phyloP scores from a whole-genome alignment of 371 early-diverging fungal species.

The Lichtheimia corymbifera region DNA sequence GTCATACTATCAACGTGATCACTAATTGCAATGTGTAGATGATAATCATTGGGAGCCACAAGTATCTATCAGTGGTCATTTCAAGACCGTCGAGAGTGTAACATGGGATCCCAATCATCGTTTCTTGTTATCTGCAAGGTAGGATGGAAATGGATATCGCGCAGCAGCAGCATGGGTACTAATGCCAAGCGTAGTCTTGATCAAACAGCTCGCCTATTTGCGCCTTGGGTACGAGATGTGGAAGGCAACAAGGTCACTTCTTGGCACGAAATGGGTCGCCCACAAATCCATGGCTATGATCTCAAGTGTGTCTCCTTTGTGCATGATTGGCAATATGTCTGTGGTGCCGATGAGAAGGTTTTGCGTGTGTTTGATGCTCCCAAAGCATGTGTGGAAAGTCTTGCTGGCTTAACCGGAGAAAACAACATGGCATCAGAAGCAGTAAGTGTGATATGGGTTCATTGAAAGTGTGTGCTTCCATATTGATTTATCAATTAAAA shows the following conservation, averaged over 20 bases:
- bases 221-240: constrained; percentile 64
- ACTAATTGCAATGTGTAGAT: constrained; percentile 20
- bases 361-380: constrained; percentile 92
- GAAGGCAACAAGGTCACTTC: constrained; percentile 33
- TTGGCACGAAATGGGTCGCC: constrained; percentile 95
- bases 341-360: constrained; percentile 95
- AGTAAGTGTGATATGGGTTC: constrained; percentile 18
- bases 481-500: background rate
- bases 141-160: constrained; percentile 4
- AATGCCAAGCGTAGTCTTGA: constrained; percentile 63
- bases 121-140: constrained; percentile 75
- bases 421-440: constrained; percentile 39
- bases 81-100: constrained; percentile 70
- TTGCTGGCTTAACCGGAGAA: constrained; percentile 57
- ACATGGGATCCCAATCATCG: constrained; percentile 83
- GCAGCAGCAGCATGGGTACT: background rate
- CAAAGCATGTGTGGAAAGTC: constrained; percentile 70
- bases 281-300: constrained; percentile 97
- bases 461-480: background rate
- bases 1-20: background rate
- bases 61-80: constrained; percentile 82
- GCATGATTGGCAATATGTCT: constrained; percentile 74
- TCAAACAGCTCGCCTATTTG: constrained; percentile 87
- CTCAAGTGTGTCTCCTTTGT: constrained; percentile 84
- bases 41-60: constrained; percentile 66